phyloP scores from a whole-genome alignment of 73 alveolate species.

The Paramecium primaurelia region DNA sequence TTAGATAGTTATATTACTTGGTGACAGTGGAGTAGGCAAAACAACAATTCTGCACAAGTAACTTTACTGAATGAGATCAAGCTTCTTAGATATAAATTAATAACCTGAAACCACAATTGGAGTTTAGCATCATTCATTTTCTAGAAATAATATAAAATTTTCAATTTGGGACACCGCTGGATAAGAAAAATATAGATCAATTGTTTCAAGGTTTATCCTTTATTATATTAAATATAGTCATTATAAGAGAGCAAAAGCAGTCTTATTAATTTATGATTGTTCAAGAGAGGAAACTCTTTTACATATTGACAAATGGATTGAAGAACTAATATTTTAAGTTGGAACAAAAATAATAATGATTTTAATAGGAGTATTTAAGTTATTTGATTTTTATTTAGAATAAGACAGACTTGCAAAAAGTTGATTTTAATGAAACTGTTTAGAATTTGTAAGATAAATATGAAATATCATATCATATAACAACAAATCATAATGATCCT shows the following conservation, averaged over 20 bases:
- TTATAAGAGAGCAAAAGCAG: neutral
- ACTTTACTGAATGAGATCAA: neutral
- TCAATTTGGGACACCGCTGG: conserved; percentile 76
- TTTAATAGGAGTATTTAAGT: neutral
- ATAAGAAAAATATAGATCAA: conserved; percentile 58
- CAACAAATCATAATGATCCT: neutral
- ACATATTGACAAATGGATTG: conserved; percentile 5
- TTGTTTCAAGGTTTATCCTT: neutral
- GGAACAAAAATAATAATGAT: neutral
- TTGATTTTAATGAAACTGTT: neutral
- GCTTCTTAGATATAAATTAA: neutral
- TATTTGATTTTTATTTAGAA: neutral
- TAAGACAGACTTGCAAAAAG: neutral
- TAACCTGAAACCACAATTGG: neutral
- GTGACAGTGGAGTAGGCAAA: conserved; percentile 94
- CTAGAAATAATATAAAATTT: conserved; percentile 65
- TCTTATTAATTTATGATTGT: neutral
- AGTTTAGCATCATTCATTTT: neutral
- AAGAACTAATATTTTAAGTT: neutral
- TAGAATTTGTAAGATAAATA: neutral
- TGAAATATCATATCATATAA: neutral
- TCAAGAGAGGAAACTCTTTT: neutral
- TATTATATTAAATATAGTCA: neutral
- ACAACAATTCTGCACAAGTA: conserved; percentile 52
- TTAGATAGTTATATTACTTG: conserved; percentile 77